Percentiles rank a stretch among this genome's conserved stretches.
These are phyloP conservation scores for Cyathus striatus DNA, from an alignment of 768 basidiomycete species.

Conservation along the genomic window DNA sequence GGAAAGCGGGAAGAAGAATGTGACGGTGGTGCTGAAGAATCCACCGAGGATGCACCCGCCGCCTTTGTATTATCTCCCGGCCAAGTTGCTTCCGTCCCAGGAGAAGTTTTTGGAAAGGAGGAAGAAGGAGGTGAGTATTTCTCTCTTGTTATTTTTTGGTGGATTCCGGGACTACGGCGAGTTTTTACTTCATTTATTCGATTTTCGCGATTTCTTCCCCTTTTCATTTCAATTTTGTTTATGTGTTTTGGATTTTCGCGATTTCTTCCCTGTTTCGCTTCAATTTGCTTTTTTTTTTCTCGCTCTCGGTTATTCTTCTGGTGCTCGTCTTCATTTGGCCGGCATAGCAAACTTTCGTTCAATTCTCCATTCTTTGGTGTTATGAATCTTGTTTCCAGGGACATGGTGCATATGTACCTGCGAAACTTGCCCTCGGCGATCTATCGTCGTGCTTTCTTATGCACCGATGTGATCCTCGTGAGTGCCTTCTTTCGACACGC, in stretches of 20 bases:
- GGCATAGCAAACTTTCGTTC: no score
- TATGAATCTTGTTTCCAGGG: no score
- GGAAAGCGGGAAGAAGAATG: constrained; percentile 6
- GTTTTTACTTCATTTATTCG: not conserved
- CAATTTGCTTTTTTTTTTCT: not conserved
- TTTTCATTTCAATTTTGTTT: not conserved
- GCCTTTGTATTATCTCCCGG: constrained; percentile 74
- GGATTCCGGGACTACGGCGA: not conserved
- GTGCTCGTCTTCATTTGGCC: no score
- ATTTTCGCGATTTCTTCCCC: not conserved
- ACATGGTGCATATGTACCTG: no score
- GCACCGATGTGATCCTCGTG: no score
- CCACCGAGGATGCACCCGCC: constrained; percentile 64
- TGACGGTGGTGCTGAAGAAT: constrained; percentile 22
- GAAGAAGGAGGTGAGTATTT: constrained; percentile 52
- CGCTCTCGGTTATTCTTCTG: no score
- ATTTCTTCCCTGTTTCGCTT: not conserved
- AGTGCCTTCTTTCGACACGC: no score
- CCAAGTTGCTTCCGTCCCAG: constrained; percentile 61
- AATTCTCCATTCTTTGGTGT: no score
- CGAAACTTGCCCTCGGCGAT: no score
- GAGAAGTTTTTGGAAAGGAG: constrained; percentile 59
- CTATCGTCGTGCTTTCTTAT: no score
- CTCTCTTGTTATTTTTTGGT: not conserved
- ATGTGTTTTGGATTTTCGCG: not conserved